These are phyloP conservation scores for Berkeleyomyces rouxiae DNA, from an alignment of 2,329 filamentous ascomycete genomes.

Conservation along the genomic window DNA sequence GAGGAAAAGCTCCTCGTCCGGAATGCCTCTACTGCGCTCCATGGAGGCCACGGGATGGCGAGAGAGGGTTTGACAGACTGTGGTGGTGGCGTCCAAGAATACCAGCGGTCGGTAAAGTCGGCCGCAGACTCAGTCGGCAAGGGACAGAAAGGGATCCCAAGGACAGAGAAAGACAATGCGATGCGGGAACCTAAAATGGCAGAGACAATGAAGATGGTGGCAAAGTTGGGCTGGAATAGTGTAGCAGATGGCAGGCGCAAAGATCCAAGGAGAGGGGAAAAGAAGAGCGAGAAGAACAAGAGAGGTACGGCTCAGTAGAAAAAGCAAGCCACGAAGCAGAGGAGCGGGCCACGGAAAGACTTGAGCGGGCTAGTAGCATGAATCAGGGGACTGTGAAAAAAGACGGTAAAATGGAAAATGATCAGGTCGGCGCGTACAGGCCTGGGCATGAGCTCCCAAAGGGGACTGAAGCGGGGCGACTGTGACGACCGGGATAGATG, in stretches of 20 bases:
- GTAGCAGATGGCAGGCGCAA: background rate
- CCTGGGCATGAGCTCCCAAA: background rate
- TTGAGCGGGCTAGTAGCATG: background rate
- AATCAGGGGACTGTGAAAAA: background rate
- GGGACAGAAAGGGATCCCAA: background rate
- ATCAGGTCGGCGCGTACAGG: background rate
- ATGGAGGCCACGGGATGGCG: constrained; percentile 18
- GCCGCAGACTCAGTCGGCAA: background rate
- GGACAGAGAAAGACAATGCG: background rate
- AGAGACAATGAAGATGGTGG: background rate
- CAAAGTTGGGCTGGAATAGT: background rate
- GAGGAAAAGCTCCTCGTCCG: constrained; percentile 75
- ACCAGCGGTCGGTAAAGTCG: background rate
- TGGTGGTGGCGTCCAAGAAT: background rate
- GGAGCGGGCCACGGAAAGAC: background rate
- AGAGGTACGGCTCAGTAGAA: background rate
- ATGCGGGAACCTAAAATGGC: background rate
- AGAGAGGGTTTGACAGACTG: background rate
- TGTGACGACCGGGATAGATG: background rate
- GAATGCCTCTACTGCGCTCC: constrained; percentile 44
- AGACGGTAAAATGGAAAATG: background rate
- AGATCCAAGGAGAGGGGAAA: background rate
- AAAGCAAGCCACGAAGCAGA: background rate
- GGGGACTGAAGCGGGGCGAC: background rate
- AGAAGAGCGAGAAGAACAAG: background rate